Base-by-base conservation (phyloP, 805 yeast genomes). In the Clavispora vitiphila region DNA sequence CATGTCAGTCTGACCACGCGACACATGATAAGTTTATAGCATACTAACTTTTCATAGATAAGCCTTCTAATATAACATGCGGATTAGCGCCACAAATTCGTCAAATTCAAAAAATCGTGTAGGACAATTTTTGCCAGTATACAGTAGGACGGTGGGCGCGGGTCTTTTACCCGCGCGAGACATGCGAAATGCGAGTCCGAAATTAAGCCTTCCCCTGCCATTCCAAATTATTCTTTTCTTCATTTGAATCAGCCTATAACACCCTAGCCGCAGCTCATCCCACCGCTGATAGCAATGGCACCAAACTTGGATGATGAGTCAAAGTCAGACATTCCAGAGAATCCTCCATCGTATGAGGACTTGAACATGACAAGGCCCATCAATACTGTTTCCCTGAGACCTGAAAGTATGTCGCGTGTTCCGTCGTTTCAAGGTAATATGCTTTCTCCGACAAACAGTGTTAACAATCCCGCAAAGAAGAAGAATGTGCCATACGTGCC, bases 1-100 rank as follows among this genome's bases (percentile, higher is more conserved):
- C 69, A 64, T 61, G 69, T 64, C 69, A 64, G 69, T 62, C 69
- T 64, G 69, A 64, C 53, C 20, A 21, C 37, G 34, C 35, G 38
- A 22, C 42, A 38, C 23, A 24, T 26, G 5, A 31, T 32, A 18
- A 22, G 16, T 34, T 34, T 16, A 38, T 34, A 27, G 22, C 36
- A 20, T 37, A 27, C 21, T 22, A 35, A 14, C 26, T 12, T 11
- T 34, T 27, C 18, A 16, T 26, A 22, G 19, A 20, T n/a, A n/a
- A n/a, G n/a, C n/a, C 3, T n/a, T 11, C 4, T 26, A 24, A 24
- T 24, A 24, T 24, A 11, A 24, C 26, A 5, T 9, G 26, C 26
- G 26, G n/a, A 24, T n/a, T 24, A 24, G 5, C 26, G 26, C 26
- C 11, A 24, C 12, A 24, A 24, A 24, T 24, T 24, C 11, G n/a